Percentiles rank a stretch among this genome's conserved stretches.
Conservation (phyloP, 2,329 filamentous ascomycete genomes). For the Paramyrothecium sp. region DNA sequence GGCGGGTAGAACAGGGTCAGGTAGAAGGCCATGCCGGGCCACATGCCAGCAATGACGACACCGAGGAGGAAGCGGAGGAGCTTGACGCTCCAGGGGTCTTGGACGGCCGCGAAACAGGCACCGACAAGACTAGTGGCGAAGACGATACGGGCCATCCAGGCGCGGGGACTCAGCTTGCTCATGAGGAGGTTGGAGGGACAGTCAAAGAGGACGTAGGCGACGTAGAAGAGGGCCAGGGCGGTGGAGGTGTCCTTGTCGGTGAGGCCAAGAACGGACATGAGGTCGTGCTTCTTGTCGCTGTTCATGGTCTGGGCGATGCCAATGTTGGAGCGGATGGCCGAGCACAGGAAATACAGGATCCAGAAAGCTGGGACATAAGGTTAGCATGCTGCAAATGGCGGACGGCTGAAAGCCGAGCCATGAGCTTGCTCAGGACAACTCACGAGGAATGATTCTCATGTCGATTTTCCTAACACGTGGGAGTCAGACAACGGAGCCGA, state of each 20-base stretch:
- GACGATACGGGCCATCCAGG: conserved; percentile 92
- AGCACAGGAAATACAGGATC: conserved; percentile 88
- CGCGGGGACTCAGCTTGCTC: conserved; percentile 78
- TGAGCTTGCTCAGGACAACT: conserved; percentile 5
- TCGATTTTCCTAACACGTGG: conserved; percentile 47
- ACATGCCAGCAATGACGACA: conserved; percentile 88
- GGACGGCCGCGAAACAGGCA: conserved; percentile 78
- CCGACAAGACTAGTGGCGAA: conserved; percentile 84
- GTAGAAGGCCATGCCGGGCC: conserved; percentile 94
- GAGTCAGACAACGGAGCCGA: neutral
- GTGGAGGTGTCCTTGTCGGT: conserved; percentile 77
- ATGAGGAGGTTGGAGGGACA: conserved; percentile 86
- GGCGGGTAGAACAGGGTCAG: conserved; percentile 90
- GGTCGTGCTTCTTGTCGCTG: conserved; percentile 64
- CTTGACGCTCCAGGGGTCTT: conserved; percentile 82
- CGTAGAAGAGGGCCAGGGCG: conserved; percentile 85
- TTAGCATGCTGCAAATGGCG: neutral
- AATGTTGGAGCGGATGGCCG: conserved; percentile 87
- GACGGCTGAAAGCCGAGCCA: neutral
- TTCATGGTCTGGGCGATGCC: conserved; percentile 97
- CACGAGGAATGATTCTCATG: conserved; percentile 58
- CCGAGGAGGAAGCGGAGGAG: conserved; percentile 83
- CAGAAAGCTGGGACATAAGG: conserved; percentile 66
- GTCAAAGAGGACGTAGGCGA: conserved; percentile 88
- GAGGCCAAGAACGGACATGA: conserved; percentile 68